Conservation (phyloP, 202 grass and related monocot species). For the Setaria italica region DNA sequence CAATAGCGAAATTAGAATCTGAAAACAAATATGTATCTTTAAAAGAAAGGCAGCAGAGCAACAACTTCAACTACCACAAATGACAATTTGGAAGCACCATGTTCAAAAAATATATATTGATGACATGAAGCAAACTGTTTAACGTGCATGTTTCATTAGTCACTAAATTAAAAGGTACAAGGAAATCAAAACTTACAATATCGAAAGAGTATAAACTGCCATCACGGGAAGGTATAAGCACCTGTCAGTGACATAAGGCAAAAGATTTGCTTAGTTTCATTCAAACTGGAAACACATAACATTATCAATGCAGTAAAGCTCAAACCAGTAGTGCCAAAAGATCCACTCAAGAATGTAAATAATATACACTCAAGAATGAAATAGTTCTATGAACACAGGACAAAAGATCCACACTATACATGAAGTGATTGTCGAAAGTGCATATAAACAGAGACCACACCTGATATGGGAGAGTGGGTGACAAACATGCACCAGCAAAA, state of each 20-base stretch:
- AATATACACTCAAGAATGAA: conserved; percentile 15
- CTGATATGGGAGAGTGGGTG: conserved; percentile 68
- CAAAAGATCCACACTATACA: not conserved
- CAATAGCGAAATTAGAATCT: conserved; percentile 29
- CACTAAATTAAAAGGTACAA: conserved; percentile 9
- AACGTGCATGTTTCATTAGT: conserved; percentile 1
- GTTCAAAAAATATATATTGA: conserved; percentile 6
- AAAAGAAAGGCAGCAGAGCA: not conserved
- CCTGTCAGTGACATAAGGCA: conserved; percentile 51
- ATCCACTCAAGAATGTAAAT: not conserved
- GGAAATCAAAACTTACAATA: conserved; percentile 62
- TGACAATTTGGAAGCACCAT: not conserved
- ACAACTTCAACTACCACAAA: not conserved
- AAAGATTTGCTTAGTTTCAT: conserved; percentile 34
- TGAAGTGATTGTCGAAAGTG: conserved; percentile 1
- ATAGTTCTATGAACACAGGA: conserved; percentile 10
- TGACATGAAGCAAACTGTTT: not conserved
- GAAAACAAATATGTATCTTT: conserved; percentile 8
- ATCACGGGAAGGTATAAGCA: conserved; percentile 78
- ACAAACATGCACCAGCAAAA: conserved; percentile 88
- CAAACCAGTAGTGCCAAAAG: not conserved
- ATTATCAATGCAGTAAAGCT: not conserved
- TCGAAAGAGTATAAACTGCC: conserved; percentile 82
- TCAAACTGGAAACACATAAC: not conserved
- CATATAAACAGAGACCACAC: conserved; percentile 45